Evolutionary conservation across 176 grass and related monocot species (phyloP).

Genomic region (Lolium multiflorum): DNA sequence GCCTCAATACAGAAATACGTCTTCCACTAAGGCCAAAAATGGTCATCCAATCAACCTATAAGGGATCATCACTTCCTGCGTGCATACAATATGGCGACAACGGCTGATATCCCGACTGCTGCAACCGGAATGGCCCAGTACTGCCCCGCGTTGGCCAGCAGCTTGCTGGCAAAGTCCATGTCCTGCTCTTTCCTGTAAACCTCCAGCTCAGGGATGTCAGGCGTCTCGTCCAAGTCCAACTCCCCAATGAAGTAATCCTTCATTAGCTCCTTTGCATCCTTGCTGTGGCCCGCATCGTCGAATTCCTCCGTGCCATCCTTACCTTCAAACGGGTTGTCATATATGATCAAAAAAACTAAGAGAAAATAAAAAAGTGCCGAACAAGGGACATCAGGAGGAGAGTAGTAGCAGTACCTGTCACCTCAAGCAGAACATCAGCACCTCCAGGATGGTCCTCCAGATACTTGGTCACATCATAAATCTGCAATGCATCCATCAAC

Average conservation of each 20-base stretch:
- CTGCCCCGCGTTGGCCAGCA: constrained; percentile 36
- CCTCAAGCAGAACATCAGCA: constrained; percentile 68
- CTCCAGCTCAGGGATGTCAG: constrained; percentile 70
- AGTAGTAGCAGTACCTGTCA: constrained; percentile 52
- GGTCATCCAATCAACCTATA: constrained; percentile 15
- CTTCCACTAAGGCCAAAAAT: constrained; percentile 28
- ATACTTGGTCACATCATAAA: constrained; percentile 92
- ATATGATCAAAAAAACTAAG: neutral
- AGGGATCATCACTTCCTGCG: constrained; percentile 56
- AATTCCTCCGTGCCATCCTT: constrained; percentile 91
- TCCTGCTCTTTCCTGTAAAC: constrained; percentile 70
- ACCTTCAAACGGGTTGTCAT: constrained; percentile 65
- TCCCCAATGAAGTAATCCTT: constrained; percentile 84
- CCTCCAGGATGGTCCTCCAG: constrained; percentile 96
- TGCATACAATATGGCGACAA: constrained; percentile 58
- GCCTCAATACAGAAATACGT: constrained; percentile 10
- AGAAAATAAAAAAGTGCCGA: neutral
- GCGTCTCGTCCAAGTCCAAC: constrained; percentile 63
- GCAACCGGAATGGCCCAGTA: constrained; percentile 61
- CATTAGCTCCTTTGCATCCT: constrained; percentile 69
- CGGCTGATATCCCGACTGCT: constrained; percentile 55
- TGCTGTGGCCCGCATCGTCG: constrained; percentile 82
- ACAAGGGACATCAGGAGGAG: neutral
- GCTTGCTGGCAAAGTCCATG: constrained; percentile 43
- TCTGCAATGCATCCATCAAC: constrained; percentile 50